These are phyloP conservation scores for Lipomyces oligophaga DNA, from an alignment of 805 yeast species.

Conservation along the genomic window DNA sequence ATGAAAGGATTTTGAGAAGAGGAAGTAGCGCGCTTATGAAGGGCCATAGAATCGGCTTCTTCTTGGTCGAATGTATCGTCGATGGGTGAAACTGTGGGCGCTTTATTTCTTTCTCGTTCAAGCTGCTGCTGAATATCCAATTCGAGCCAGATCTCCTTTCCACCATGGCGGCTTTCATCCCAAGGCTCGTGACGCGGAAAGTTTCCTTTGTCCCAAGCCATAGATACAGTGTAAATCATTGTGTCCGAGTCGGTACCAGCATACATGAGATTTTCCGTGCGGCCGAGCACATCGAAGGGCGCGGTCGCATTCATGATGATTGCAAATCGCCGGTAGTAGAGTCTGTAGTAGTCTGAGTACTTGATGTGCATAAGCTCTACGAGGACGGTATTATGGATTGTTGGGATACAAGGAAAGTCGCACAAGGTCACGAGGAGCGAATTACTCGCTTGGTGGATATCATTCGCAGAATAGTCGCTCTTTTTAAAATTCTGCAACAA, in stretches of 20 bases:
- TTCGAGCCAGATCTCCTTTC: slow-evolving; percentile 1
- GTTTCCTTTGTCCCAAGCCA: slow-evolving; percentile 21
- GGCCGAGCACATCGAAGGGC: slow-evolving; percentile 19
- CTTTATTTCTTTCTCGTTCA: too few species aligned
- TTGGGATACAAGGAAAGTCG: slow-evolving; percentile 26
- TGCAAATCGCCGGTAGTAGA: slow-evolving; percentile 16
- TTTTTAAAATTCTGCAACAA: slow-evolving; percentile 2
- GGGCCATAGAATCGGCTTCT: not conserved
- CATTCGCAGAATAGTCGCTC: not conserved
- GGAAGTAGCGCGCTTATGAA: not conserved
- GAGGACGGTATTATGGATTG: slow-evolving; percentile 23
- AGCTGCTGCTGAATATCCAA: slow-evolving; percentile 8
- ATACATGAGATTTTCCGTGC: slow-evolving; percentile 19
- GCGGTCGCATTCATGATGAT: slow-evolving; percentile 23
- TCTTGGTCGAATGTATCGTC: not conserved
- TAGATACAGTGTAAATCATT: slow-evolving; percentile 17
- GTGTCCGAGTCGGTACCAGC: slow-evolving; percentile 20
- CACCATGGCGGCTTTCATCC: slow-evolving; percentile 18
- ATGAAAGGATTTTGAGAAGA: slow-evolving; percentile 1
- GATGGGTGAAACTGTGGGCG: too few species aligned
- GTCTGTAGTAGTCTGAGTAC: slow-evolving; percentile 2
- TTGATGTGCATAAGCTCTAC: slow-evolving; percentile 20
- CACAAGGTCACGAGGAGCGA: slow-evolving; percentile 22
- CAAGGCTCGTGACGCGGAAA: slow-evolving; percentile 10
- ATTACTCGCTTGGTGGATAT: slow-evolving; percentile 23